Percentiles rank a stretch among this genome's conserved stretches.
phyloP scores from a whole-genome alignment of 257 asterid genomes.

The Ophiorrhiza pumila region DNA sequence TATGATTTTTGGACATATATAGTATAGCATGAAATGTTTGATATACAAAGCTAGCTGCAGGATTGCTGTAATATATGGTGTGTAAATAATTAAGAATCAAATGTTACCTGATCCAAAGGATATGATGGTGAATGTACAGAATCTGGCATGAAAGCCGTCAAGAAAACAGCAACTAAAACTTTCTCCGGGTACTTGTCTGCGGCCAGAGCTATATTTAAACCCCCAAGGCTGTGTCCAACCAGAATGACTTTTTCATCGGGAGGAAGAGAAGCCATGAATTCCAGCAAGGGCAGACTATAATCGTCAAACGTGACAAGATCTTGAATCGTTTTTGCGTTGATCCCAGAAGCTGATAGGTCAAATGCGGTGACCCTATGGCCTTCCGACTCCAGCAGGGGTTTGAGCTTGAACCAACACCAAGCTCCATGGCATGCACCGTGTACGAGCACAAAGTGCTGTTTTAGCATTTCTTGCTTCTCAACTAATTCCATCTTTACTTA shows the following conservation, averaged over 20 bases:
- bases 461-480: slow-evolving; percentile 14
- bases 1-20: too few species aligned
- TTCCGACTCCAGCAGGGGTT: slow-evolving; percentile 55
- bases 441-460: slow-evolving; percentile 45
- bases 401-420: slow-evolving; percentile 67
- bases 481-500: slow-evolving; percentile 15
- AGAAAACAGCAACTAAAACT: slow-evolving; percentile 42
- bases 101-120: slow-evolving; percentile 41
- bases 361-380: slow-evolving; percentile 57
- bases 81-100: too few species aligned
- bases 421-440: slow-evolving; percentile 74
- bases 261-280: slow-evolving; percentile 35
- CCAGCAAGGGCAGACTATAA: slow-evolving; percentile 43
- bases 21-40: too few species aligned
- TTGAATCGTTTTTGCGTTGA: slow-evolving; percentile 26
- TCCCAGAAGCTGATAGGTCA: slow-evolving; percentile 57
- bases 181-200: slow-evolving; percentile 46
- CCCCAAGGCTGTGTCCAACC: slow-evolving; percentile 66
- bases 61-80: too few species aligned
- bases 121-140: slow-evolving; percentile 32
- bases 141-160: slow-evolving; percentile 56
- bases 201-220: slow-evolving; percentile 35
- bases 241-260: slow-evolving; percentile 42
- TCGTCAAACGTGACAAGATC: slow-evolving; percentile 37
- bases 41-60: too few species aligned